phyloP scores from a whole-genome alignment of 2,329 filamentous ascomycete species.

The Teratosphaeria gauchensis region DNA sequence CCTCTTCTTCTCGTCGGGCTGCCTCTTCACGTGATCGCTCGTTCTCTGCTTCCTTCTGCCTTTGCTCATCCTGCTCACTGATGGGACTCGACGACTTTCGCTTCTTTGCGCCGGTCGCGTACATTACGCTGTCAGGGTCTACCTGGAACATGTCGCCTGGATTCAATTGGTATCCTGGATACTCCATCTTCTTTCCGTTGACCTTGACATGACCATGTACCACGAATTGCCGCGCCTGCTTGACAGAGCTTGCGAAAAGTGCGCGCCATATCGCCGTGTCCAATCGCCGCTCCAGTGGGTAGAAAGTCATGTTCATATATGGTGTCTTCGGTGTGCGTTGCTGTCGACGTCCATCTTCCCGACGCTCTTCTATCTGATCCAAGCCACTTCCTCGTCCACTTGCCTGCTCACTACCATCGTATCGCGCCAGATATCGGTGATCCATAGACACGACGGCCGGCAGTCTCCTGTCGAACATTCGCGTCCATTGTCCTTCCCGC shows the following conservation, averaged over 20 bases:
- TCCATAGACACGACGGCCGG: constrained; percentile 80
- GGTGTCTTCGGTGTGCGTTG: constrained; percentile 50
- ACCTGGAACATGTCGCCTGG: constrained; percentile 98
- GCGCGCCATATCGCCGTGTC: constrained; percentile 93
- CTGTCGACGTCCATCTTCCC: constrained; percentile 16
- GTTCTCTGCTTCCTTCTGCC: constrained; percentile 8
- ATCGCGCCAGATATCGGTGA: constrained; percentile 62
- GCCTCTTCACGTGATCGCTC: constrained; percentile 1
- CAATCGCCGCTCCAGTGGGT: constrained; percentile 78
- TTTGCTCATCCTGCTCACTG: constrained; percentile 13
- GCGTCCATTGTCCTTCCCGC: constrained; percentile 84
- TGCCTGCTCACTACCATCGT: constrained; percentile 76
- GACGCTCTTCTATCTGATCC: constrained; percentile 28
- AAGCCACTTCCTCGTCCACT: constrained; percentile 73
- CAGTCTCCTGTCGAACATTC: constrained; percentile 77
- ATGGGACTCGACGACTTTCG: constrained; percentile 19
- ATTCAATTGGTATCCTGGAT: constrained; percentile 88
- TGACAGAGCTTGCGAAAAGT: constrained; percentile 83
- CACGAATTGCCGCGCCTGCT: constrained; percentile 90
- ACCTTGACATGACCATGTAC: constrained; percentile 89
- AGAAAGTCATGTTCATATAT: constrained; percentile 94
- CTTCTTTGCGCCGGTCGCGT: constrained; percentile 63
- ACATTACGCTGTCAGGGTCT: constrained; percentile 77
- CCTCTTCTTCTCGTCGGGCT: constrained; percentile 10
- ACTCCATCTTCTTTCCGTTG: constrained; percentile 94